Evolutionary conservation across 2,329 filamentous ascomycete species (phyloP).

Genomic region (Fusarium sp.): DNA sequence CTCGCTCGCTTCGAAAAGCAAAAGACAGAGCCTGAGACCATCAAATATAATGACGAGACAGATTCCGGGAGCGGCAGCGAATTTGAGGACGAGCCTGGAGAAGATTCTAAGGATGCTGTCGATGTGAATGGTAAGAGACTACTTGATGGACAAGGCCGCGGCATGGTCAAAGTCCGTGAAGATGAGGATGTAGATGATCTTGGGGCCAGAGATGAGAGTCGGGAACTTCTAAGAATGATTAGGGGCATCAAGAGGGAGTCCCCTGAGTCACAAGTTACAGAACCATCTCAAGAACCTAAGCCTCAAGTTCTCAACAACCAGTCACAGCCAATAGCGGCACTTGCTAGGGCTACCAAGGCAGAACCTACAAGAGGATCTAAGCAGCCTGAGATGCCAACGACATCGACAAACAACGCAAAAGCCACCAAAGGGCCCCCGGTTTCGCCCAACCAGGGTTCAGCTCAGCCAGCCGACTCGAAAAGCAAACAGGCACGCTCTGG

Average conservation of each 20-base stretch:
- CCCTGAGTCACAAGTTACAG: neutral
- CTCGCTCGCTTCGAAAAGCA: constrained; percentile 75
- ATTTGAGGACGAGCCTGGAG: constrained; percentile 58
- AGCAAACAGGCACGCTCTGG: neutral
- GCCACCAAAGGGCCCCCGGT: neutral
- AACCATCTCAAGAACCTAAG: neutral
- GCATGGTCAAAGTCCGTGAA: constrained; percentile 79
- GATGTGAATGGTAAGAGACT: constrained; percentile 74
- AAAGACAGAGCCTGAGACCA: constrained; percentile 55
- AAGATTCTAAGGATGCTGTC: constrained; percentile 62
- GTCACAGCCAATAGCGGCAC: neutral
- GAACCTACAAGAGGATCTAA: constrained; percentile 6
- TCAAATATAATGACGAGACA: constrained; percentile 50
- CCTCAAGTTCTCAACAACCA: neutral
- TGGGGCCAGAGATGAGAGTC: constrained; percentile 60
- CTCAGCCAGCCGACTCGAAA: neutral
- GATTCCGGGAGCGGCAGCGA: constrained; percentile 60
- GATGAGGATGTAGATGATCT: constrained; percentile 68
- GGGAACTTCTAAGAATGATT: constrained; percentile 68
- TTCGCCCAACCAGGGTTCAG: neutral
- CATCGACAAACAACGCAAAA: neutral
- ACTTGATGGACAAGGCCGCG: constrained; percentile 72
- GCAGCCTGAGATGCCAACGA: neutral
- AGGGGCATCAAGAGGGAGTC: constrained; percentile 41
- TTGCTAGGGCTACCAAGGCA: constrained; percentile 16